A percentile compares a stretch with the other conserved stretches of the same genome.
Conservation (phyloP, 768 basidiomycete species). For the Suillus sp. region DNA sequence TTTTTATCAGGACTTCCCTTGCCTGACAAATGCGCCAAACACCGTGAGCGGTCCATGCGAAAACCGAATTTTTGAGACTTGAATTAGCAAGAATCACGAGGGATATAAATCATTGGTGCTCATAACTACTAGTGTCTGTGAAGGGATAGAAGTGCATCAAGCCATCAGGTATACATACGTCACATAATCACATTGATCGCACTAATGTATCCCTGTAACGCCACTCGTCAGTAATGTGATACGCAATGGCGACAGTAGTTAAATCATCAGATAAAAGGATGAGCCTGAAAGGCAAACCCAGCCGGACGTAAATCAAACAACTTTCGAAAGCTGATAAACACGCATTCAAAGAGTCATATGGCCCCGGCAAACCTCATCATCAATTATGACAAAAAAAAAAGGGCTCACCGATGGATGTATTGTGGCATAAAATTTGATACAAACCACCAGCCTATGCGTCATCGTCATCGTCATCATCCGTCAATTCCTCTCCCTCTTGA, state of each 20-base stretch:
- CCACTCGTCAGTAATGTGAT: not conserved
- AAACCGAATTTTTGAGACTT: not conserved
- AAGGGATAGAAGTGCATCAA: not conserved
- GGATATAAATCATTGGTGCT: not conserved
- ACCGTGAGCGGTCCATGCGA: not conserved
- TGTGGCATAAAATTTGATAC: not conserved
- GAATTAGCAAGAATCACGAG: not conserved
- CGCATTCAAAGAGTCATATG: conserved; percentile 73
- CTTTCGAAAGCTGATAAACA: conserved; percentile 45
- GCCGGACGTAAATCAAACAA: conserved; percentile 63
- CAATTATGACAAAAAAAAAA: conserved; percentile 7
- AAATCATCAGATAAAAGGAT: conserved; percentile 3
- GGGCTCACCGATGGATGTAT: conserved; percentile 15
- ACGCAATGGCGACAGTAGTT: not conserved
- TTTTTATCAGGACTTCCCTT: not conserved
- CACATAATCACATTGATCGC: not conserved
- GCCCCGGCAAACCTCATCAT: conserved; percentile 75
- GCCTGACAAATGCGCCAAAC: not conserved
- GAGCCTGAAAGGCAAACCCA: conserved; percentile 28
- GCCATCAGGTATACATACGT: too few species aligned
- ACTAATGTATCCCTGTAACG: not conserved
- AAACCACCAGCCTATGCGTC: conserved; percentile 17
- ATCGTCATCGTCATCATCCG: conserved; percentile 77
- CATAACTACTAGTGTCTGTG: not conserved
- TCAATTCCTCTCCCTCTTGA: conserved; percentile 80